Evolutionary conservation across 2,329 filamentous ascomycete genomes (phyloP).

Genomic region (Stachybotrys chartarum): DNA sequence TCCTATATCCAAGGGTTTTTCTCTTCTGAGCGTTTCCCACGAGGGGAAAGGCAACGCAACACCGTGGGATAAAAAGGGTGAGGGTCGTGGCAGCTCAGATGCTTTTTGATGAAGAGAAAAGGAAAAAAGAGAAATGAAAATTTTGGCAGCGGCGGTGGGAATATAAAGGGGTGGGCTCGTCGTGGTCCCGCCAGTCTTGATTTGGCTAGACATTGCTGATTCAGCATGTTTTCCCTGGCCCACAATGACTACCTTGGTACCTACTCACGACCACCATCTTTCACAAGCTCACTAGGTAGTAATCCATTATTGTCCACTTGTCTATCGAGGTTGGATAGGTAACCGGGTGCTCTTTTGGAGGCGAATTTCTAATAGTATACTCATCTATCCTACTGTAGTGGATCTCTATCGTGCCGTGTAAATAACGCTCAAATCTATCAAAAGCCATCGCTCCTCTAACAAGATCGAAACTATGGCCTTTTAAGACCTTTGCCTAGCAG

Average conservation of each 20-base stretch:
- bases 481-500: conserved; percentile 43
- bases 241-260: no score
- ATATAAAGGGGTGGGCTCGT: conserved; percentile 13
- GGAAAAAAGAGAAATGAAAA: conserved; percentile 24
- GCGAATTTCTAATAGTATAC: no score
- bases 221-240: background rate
- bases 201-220: background rate
- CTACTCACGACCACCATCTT: no score
- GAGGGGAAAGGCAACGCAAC: conserved; percentile 52
- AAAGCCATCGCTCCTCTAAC: background rate
- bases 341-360: no score
- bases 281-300: no score
- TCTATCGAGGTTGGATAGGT: no score
- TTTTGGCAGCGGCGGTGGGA: conserved; percentile 14
- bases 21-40: conserved; percentile 50
- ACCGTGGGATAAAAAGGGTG: conserved; percentile 48
- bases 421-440: background rate
- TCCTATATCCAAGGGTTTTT: conserved; percentile 55
- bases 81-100: conserved; percentile 58
- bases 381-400: no score
- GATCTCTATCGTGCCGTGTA: no score
- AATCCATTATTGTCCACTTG: no score
- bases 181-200: background rate
- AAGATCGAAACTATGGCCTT: conserved; percentile 15
- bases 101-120: conserved; percentile 56